These are phyloP conservation scores for Daldinia decipiens DNA, from an alignment of 495 filamentous ascomycete species.

Conservation along the genomic window DNA sequence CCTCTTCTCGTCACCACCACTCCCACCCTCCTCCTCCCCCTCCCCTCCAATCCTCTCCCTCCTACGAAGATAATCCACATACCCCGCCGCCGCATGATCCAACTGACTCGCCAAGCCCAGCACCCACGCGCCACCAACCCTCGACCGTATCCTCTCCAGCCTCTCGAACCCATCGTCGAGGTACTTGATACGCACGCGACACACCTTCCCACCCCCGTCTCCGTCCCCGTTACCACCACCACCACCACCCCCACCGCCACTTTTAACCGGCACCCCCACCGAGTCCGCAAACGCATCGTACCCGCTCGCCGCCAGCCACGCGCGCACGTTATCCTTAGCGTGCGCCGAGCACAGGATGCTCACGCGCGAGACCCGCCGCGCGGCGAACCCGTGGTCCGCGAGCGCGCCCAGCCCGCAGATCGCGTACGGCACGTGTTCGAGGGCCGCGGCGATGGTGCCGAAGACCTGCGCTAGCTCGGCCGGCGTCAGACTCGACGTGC, in stretches of 20 bases:
- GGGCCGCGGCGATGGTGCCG: constrained; percentile 43
- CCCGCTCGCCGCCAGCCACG: constrained; percentile 46
- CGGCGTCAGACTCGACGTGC: constrained; percentile 7
- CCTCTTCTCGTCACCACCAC: not conserved
- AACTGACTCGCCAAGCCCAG: constrained; percentile 39
- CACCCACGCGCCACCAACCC: constrained; percentile 30
- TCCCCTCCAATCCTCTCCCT: not conserved
- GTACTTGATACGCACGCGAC: constrained; percentile 46
- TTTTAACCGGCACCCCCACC: constrained; percentile 30
- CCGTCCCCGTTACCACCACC: too few relatives aligned
- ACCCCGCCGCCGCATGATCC: constrained; percentile 42
- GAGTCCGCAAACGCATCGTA: constrained; percentile 34
- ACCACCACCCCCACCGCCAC: not conserved
- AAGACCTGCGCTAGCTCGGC: constrained; percentile 47
- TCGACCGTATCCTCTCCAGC: constrained; percentile 28
- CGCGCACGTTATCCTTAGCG: constrained; percentile 41
- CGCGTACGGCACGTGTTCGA: constrained; percentile 53
- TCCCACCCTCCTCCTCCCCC: not conserved
- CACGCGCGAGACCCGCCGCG: constrained; percentile 34
- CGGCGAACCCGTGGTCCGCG: constrained; percentile 48
- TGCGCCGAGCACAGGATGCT: constrained; percentile 48
- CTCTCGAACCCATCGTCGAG: constrained; percentile 41
- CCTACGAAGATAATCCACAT: constrained; percentile 18
- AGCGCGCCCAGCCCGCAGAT: constrained; percentile 54
- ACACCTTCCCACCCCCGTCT: not conserved